phyloP scores from a whole-genome alignment of 192 early-diverging fungal species.

The Podila horticola region DNA sequence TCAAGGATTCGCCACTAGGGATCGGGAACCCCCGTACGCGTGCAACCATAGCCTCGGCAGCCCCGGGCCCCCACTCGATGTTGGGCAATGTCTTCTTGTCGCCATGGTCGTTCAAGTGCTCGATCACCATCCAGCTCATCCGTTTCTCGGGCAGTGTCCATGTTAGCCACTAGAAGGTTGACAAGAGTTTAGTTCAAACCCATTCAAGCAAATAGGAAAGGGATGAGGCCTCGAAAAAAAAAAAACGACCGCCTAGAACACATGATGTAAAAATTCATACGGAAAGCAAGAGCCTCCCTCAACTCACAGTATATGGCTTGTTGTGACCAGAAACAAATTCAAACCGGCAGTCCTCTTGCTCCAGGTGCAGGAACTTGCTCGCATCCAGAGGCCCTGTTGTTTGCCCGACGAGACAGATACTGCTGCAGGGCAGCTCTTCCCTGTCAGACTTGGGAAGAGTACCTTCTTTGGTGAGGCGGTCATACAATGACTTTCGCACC shows the following conservation, averaged over 20 bases:
- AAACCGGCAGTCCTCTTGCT: slow-evolving; percentile 6
- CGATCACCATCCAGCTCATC: slow-evolving; percentile 24
- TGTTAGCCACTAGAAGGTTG: slow-evolving; percentile 1
- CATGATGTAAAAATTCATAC: too few species aligned
- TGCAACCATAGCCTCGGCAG: slow-evolving; percentile 11
- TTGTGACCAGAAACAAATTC: slow-evolving; percentile 9
- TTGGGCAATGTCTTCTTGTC: not conserved
- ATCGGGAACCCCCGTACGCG: slow-evolving; percentile 2
- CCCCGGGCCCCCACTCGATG: slow-evolving; percentile 11
- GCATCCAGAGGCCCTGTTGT: slow-evolving; percentile 7
- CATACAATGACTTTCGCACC: slow-evolving; percentile 2
- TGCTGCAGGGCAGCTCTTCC: slow-evolving; percentile 11
- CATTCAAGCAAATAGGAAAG: not conserved
- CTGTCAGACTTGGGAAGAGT: not conserved
- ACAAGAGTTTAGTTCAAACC: not conserved
- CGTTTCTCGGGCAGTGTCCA: slow-evolving; percentile 2
- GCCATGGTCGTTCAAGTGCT: slow-evolving; percentile 8
- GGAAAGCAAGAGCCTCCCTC: not conserved
- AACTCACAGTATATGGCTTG: slow-evolving; percentile 19
- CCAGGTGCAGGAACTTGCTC: slow-evolving; percentile 11
- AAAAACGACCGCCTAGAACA: not conserved
- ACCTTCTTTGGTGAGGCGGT: not conserved
- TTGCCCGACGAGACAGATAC: slow-evolving; percentile 20
- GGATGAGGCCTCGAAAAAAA: not conserved
- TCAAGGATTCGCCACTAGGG: slow-evolving; percentile 5